phyloP scores from a whole-genome alignment of 176 grass and related monocot genomes.

The Zea mays region DNA sequence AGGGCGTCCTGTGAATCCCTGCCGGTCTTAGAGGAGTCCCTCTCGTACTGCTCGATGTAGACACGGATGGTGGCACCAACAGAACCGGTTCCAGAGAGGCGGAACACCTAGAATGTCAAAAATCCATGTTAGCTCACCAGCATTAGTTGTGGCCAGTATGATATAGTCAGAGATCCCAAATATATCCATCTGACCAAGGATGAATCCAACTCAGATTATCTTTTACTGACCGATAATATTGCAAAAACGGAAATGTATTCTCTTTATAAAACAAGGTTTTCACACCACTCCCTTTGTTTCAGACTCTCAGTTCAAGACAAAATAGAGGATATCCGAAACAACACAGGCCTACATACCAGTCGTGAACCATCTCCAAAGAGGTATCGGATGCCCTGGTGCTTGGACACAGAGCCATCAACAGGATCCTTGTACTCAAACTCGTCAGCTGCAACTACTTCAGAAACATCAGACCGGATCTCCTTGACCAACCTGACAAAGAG shows the following conservation, averaged over 20 bases:
- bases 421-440: constrained; percentile 99
- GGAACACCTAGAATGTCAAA: constrained; percentile 68
- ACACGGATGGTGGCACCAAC: constrained; percentile 89
- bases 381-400: constrained; percentile 90
- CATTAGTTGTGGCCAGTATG: neutral
- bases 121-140: constrained; percentile 31
- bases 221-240: neutral
- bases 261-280: neutral
- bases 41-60: constrained; percentile 97
- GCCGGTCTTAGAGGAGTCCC: constrained; percentile 73
- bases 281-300: neutral
- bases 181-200: neutral
- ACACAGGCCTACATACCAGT: constrained; percentile 52
- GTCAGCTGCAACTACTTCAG: constrained; percentile 67
- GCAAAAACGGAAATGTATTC: neutral
- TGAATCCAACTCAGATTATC: neutral
- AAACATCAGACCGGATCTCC: constrained; percentile 67
- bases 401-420: constrained; percentile 89
- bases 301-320: constrained; percentile 21
- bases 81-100: constrained; percentile 90
- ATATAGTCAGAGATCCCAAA: neutral
- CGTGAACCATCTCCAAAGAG: constrained; percentile 92
- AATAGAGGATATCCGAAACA: neutral
- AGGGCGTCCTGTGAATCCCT: constrained; percentile 90
- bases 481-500: constrained; percentile 73